phyloP scores from a whole-genome alignment of 768 basidiomycete genomes.

The Tricholoma bakamatsutake region DNA sequence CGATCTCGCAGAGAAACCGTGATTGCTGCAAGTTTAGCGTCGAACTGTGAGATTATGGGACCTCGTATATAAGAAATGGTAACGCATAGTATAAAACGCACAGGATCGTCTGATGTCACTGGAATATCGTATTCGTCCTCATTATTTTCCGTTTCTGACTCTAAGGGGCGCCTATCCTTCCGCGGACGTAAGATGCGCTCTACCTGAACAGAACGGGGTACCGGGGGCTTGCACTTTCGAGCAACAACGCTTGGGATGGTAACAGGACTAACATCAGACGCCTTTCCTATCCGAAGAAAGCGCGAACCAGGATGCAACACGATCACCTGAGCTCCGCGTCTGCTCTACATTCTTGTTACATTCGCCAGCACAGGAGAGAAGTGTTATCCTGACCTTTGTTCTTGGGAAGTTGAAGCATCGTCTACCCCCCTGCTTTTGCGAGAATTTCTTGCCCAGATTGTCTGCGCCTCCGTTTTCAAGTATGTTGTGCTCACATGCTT shows the following conservation, averaged over 20 bases:
- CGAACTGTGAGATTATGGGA: conserved; percentile 43
- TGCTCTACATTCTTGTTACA: conserved; percentile 28
- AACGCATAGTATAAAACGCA: conserved; percentile 26
- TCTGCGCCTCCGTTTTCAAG: conserved; percentile 70
- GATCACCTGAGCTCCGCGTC: conserved; percentile 73
- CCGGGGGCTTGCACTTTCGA: conserved; percentile 45
- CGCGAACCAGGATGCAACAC: conserved; percentile 80
- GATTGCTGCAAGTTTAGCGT: conserved; percentile 69
- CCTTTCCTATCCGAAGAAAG: conserved; percentile 65
- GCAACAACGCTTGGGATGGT: conserved; percentile 69
- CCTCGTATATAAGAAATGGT: not conserved
- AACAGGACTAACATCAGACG: conserved; percentile 70
- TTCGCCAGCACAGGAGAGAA: conserved; percentile 2
- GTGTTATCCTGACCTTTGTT: conserved; percentile 39
- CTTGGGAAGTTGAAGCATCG: conserved; percentile 32
- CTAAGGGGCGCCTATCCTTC: conserved; percentile 21
- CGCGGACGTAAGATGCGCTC: conserved; percentile 54
- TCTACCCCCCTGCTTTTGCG: conserved; percentile 44
- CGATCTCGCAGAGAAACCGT: conserved; percentile 69
- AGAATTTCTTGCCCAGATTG: conserved; percentile 65
- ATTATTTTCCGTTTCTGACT: conserved; percentile 18
- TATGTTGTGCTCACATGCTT: conserved; percentile 78
- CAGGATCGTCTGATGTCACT: conserved; percentile 48
- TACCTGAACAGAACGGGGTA: conserved; percentile 37
- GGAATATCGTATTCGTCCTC: conserved; percentile 51